These are phyloP conservation scores for Tetradesmus lagerheimii DNA, from an alignment of 139 green algal species.

Conservation along the genomic window DNA sequence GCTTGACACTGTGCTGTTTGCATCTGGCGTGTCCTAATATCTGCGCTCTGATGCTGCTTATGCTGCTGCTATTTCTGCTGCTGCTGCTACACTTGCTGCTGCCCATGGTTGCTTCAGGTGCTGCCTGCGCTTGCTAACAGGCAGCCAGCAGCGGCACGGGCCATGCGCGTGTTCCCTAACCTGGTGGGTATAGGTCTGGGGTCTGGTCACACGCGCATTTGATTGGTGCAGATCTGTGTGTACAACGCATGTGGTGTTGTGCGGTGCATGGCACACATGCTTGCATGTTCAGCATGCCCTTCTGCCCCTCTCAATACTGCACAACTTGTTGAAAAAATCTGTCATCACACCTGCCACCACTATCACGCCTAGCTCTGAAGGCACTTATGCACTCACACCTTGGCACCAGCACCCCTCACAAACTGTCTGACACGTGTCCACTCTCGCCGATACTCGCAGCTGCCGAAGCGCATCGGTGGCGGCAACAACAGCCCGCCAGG, in stretches of 20 bases:
- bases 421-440: neutral
- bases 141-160: neutral
- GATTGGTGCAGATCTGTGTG: neutral
- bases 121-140: neutral
- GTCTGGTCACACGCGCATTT: neutral
- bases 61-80: neutral
- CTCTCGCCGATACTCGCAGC: neutral
- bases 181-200: neutral
- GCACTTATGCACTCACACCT: no score
- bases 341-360: no score
- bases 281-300: no score
- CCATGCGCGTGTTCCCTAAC: constrained; percentile 17
- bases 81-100: neutral
- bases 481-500: neutral
- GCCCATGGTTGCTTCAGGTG: neutral
- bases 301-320: no score
- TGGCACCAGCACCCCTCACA: neutral
- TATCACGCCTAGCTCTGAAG: no score
- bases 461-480: constrained; percentile 14
- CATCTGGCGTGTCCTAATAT: neutral
- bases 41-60: neutral
- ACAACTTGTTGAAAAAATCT: no score
- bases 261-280: no score
- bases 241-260: neutral
- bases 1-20: neutral